phyloP scores from a whole-genome alignment of 192 early-diverging fungal species.

The Podila epigama region DNA sequence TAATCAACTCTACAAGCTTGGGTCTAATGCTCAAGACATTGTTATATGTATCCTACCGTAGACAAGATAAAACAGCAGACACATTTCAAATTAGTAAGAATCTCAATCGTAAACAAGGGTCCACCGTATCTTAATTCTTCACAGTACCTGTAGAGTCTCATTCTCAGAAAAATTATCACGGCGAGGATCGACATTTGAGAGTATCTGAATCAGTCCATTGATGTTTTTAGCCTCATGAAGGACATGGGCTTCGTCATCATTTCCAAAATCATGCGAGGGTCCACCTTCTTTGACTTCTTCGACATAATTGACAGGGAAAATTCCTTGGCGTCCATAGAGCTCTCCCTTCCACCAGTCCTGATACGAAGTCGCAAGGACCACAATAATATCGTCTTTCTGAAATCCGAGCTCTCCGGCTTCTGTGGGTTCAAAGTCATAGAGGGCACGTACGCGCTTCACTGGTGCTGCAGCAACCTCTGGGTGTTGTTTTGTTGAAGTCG shows the following conservation, averaged over 20 bases:
- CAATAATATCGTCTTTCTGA: slow-evolving; percentile 85
- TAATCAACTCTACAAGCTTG: slow-evolving; percentile 85
- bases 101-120: not conserved
- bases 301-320: slow-evolving; percentile 98
- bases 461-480: slow-evolving; percentile 42
- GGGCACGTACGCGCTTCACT: slow-evolving; percentile 85
- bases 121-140: too few relatives aligned
- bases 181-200: slow-evolving; percentile 79
- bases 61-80: slow-evolving; percentile 1
- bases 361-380: slow-evolving; percentile 92
- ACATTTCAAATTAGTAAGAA: not conserved
- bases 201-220: slow-evolving; percentile 76
- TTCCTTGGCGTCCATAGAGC: slow-evolving; percentile 84
- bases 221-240: slow-evolving; percentile 77
- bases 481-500: slow-evolving; percentile 20
- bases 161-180: slow-evolving; percentile 90
- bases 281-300: slow-evolving; percentile 72
- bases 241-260: slow-evolving; percentile 74
- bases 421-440: slow-evolving; percentile 93
- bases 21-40: slow-evolving; percentile 83
- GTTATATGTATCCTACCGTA: slow-evolving; percentile 68
- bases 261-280: slow-evolving; percentile 56
- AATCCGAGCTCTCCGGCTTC: slow-evolving; percentile 94
- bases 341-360: slow-evolving; percentile 99
- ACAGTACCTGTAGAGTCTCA: slow-evolving; percentile 81